Conservation (phyloP, 2,329 filamentous ascomycete genomes). For the Pezicula carpinea region DNA sequence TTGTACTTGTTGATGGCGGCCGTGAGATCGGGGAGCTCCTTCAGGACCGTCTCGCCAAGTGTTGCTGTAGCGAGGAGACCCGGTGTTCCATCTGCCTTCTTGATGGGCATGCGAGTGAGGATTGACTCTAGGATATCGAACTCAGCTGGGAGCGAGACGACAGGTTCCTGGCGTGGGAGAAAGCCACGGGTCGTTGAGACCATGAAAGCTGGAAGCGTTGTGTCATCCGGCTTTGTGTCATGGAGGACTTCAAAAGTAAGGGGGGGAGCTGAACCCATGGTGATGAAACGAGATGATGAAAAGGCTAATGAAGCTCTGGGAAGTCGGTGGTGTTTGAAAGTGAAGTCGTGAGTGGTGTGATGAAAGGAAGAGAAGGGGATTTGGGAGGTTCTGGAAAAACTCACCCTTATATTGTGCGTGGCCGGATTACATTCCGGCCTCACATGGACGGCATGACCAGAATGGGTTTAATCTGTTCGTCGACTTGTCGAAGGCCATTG, state of each 20-base stretch:
- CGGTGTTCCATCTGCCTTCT: conserved; percentile 65
- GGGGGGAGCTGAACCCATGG: conserved; percentile 26
- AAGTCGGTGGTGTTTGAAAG: background rate
- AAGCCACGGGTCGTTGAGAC: conserved; percentile 73
- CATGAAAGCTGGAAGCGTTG: conserved; percentile 68
- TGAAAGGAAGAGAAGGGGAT: conserved; percentile 14
- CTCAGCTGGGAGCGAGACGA: conserved; percentile 61
- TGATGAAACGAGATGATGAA: conserved; percentile 7
- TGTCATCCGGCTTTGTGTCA: conserved; percentile 59
- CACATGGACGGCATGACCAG: conserved; percentile 11
- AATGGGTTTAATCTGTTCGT: background rate
- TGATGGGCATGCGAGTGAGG: conserved; percentile 73
- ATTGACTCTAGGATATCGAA: conserved; percentile 71
- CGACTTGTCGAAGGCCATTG: conserved; percentile 13
- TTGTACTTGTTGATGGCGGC: conserved; percentile 66
- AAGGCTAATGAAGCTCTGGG: conserved; percentile 1
- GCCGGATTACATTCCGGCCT: conserved; percentile 27
- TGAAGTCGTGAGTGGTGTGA: conserved; percentile 2
- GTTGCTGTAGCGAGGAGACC: conserved; percentile 72
- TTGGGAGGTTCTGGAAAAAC: conserved; percentile 8
- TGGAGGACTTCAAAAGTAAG: conserved; percentile 54
- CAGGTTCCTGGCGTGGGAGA: conserved; percentile 61
- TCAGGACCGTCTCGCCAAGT: conserved; percentile 70
- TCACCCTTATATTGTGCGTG: conserved; percentile 22
- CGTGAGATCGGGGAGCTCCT: conserved; percentile 74